Evolutionary conservation across 768 basidiomycete genomes (phyloP).

Genomic region (Albatrellus ellisii): DNA sequence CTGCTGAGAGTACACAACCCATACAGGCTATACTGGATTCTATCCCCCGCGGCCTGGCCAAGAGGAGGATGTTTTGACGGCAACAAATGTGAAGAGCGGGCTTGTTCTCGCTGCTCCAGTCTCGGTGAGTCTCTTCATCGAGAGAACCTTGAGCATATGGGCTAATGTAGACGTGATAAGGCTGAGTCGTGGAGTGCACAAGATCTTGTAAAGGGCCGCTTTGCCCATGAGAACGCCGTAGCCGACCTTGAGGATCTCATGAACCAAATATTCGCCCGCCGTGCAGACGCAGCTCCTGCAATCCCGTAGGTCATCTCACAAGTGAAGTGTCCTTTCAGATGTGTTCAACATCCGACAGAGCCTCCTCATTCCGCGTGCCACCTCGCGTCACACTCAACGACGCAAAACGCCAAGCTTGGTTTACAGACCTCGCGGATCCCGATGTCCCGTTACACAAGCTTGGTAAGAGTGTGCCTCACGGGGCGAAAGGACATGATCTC

Average conservation of each 20-base stretch:
- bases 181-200: conserved; percentile 54
- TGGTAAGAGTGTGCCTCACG: conserved; percentile 78
- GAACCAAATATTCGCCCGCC: conserved; percentile 59
- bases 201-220: conserved; percentile 33
- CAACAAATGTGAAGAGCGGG: conserved; percentile 52
- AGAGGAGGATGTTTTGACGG: conserved; percentile 62
- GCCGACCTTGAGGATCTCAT: conserved; percentile 59
- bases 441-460: conserved; percentile 70
- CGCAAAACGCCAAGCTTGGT: conserved; percentile 70
- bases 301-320: conserved; percentile 42
- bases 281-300: conserved; percentile 38
- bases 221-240: conserved; percentile 40
- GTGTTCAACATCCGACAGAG: conserved; percentile 21
- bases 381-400: conserved; percentile 76
- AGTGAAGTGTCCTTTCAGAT: not conserved
- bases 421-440: conserved; percentile 70
- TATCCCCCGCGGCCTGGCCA: conserved; percentile 63
- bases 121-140: conserved; percentile 35
- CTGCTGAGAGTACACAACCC: not conserved
- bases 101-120: conserved; percentile 41
- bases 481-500: conserved; percentile 74
- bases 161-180: conserved; percentile 19
- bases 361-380: conserved; percentile 66
- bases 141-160: not conserved
- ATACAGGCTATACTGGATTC: conserved; percentile 60